Conservation (phyloP, 2,329 filamentous ascomycete species). For the Aspergillus ochraceus region DNA sequence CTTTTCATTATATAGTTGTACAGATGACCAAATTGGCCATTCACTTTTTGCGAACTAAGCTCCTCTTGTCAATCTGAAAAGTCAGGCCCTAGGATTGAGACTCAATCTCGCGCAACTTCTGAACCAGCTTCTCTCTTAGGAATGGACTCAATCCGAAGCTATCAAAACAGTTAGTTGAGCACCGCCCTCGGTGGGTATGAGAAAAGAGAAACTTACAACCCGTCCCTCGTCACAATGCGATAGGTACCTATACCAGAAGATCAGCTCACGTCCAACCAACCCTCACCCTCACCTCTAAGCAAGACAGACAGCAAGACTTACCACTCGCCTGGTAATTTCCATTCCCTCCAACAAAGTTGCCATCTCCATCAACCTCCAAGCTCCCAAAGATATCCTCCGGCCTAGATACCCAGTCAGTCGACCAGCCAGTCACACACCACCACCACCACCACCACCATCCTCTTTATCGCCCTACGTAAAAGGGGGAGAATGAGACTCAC, state of each 20-base stretch:
- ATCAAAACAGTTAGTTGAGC: slow-evolving; percentile 20
- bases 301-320: slow-evolving; percentile 21
- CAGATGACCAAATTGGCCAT: slow-evolving; percentile 2
- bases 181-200: not conserved
- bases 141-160: slow-evolving; percentile 51
- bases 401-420: slow-evolving; percentile 27
- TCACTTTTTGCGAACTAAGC: too few relatives aligned
- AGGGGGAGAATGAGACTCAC: slow-evolving; percentile 25
- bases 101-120: slow-evolving; percentile 44
- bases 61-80: not conserved
- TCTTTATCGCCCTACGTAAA: too few relatives aligned
- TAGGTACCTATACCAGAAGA: slow-evolving; percentile 52
- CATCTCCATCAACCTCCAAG: slow-evolving; percentile 59
- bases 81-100: slow-evolving; percentile 11
- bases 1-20: slow-evolving; percentile 12
- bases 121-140: slow-evolving; percentile 50
- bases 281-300: not conserved
- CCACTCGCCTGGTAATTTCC: slow-evolving; percentile 62
- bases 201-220: slow-evolving; percentile 49
- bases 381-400: slow-evolving; percentile 68
- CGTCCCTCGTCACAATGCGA: slow-evolving; percentile 59
- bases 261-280: not conserved
- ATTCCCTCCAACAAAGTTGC: slow-evolving; percentile 56
- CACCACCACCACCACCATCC: too few relatives aligned
- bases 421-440: not conserved